These are phyloP conservation scores for Saraca asoca DNA, from an alignment of 331 rosid species.

Conservation along the genomic window DNA sequence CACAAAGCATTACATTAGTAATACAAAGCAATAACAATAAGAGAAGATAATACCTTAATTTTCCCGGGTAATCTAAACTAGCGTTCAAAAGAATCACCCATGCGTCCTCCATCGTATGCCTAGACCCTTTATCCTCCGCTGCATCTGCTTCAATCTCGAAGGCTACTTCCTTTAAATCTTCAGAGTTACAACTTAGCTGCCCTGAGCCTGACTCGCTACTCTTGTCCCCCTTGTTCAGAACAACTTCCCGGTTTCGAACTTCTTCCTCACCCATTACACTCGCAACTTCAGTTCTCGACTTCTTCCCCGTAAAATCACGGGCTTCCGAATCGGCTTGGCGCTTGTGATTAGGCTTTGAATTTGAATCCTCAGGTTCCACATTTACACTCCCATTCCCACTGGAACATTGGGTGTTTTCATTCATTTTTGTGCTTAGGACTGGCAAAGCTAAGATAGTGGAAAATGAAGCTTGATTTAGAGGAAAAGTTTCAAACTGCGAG, in stretches of 20 bases:
- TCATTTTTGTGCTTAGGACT: slow-evolving; percentile 41
- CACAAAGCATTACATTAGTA: not conserved
- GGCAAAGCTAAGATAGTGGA: too few species aligned
- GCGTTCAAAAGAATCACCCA: slow-evolving; percentile 72
- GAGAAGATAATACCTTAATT: slow-evolving; percentile 56
- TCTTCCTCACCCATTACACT: slow-evolving; percentile 3
- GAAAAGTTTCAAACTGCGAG: too few species aligned
- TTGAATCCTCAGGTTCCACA: slow-evolving; percentile 29
- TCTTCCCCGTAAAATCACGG: slow-evolving; percentile 44
- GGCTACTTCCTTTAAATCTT: slow-evolving; percentile 36
- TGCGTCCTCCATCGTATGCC: slow-evolving; percentile 89
- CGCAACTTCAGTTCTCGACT: slow-evolving; percentile 49
- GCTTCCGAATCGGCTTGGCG: slow-evolving; percentile 50
- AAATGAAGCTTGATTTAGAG: too few species aligned
- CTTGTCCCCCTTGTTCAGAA: slow-evolving; percentile 6
- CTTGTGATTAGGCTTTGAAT: slow-evolving; percentile 41
- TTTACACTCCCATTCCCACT: slow-evolving; percentile 22
- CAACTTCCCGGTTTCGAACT: slow-evolving; percentile 26
- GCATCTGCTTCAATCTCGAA: slow-evolving; percentile 76
- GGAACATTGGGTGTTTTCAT: slow-evolving; percentile 37
- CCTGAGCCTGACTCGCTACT: slow-evolving; percentile 1
- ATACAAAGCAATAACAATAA: not conserved
- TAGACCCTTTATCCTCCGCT: slow-evolving; percentile 80
- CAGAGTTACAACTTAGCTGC: slow-evolving; percentile 4
- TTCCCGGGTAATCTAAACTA: slow-evolving; percentile 55